Conservation (phyloP, 768 basidiomycete species). For the Suillus decipiens region DNA sequence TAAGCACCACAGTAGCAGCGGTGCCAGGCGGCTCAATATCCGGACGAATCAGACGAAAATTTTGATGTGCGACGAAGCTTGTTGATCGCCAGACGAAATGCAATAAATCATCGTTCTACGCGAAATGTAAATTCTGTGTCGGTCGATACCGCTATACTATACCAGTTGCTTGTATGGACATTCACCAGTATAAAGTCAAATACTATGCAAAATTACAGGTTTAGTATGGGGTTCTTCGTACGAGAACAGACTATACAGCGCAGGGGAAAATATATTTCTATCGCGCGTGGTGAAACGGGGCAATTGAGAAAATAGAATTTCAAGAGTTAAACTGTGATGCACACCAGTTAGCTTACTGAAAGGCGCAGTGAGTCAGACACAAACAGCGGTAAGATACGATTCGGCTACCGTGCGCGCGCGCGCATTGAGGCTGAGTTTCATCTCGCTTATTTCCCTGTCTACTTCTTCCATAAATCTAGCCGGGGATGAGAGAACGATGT, state of each 20-base stretch:
- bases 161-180: background rate
- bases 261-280: background rate
- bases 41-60: background rate
- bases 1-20: background rate
- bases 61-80: background rate
- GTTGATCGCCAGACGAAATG: background rate
- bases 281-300: background rate
- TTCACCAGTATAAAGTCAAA: background rate
- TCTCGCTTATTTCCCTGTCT: slow-evolving; percentile 98
- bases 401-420: slow-evolving; percentile 97
- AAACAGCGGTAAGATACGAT: slow-evolving; percentile 88
- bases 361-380: slow-evolving; percentile 28
- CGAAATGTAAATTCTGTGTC: background rate
- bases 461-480: slow-evolving; percentile 97
- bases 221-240: background rate
- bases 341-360: background rate
- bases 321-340: slow-evolving; percentile 28
- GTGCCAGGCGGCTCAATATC: background rate
- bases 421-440: slow-evolving; percentile 96
- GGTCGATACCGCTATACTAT: background rate
- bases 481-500: slow-evolving; percentile 6
- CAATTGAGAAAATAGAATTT: slow-evolving; percentile 1
- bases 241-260: background rate
- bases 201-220: slow-evolving; percentile 2
- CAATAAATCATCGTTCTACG: background rate